Conservation (phyloP, 208 protist genomes). For the Angomonas desouzai region DNA sequence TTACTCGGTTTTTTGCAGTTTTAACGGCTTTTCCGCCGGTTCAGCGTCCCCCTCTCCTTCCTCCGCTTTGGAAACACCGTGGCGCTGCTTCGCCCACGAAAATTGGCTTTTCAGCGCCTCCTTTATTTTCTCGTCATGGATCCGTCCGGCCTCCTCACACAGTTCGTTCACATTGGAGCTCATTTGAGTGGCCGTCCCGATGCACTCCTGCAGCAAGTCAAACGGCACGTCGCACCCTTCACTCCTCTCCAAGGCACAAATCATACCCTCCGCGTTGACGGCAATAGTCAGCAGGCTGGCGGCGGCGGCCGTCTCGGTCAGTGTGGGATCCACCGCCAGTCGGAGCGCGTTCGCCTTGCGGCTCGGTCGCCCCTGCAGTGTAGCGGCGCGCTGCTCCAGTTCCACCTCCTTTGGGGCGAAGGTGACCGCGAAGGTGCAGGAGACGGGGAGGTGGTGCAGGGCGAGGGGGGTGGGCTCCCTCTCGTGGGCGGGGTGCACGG, state of each 20-base stretch:
- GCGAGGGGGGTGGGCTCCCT: constrained; percentile 92
- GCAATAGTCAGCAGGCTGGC: constrained; percentile 60
- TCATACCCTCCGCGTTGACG: constrained; percentile 78
- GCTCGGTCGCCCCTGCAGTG: constrained; percentile 12
- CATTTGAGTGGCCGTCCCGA: constrained; percentile 36
- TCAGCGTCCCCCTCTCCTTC: constrained; percentile 10
- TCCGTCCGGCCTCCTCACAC: constrained; percentile 63
- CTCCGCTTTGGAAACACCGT: constrained; percentile 40
- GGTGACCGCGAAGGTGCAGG: constrained; percentile 73
- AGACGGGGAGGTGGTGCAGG: constrained; percentile 93
- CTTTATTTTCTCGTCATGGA: constrained; percentile 53
- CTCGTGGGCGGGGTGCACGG: constrained; percentile 87
- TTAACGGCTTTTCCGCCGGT: background rate
- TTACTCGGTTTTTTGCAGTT: background rate
- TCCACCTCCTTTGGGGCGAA: constrained; percentile 30
- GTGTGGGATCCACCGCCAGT: constrained; percentile 71
- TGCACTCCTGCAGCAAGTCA: constrained; percentile 43
- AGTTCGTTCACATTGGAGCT: constrained; percentile 39
- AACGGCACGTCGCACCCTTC: constrained; percentile 64
- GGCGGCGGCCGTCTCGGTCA: constrained; percentile 60
- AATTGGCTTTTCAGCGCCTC: constrained; percentile 66
- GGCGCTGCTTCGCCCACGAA: constrained; percentile 78
- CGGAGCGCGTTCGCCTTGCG: constrained; percentile 19
- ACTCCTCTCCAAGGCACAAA: constrained; percentile 76
- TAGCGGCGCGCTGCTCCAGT: constrained; percentile 27